These are phyloP conservation scores for Aureobasidium sp. DNA, from an alignment of 2,329 filamentous ascomycete species.

Conservation along the genomic window DNA sequence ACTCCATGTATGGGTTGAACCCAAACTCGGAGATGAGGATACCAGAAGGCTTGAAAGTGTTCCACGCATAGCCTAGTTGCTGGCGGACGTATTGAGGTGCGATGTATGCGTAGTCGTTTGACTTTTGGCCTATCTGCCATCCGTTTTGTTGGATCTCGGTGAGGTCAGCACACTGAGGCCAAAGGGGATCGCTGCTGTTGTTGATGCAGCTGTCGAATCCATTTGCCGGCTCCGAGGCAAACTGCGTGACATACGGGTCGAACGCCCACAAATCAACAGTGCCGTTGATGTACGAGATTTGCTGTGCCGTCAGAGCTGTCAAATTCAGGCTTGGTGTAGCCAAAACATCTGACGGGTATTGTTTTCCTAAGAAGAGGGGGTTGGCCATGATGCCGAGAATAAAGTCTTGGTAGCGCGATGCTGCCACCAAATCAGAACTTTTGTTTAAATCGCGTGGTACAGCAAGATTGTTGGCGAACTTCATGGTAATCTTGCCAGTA, in stretches of 20 bases:
- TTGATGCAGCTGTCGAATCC: slow-evolving; percentile 33
- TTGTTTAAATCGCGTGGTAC: slow-evolving; percentile 33
- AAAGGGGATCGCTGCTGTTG: slow-evolving; percentile 26
- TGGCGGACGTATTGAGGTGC: slow-evolving; percentile 52
- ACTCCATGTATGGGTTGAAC: slow-evolving; percentile 40
- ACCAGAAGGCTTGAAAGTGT: slow-evolving; percentile 46
- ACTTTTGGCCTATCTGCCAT: slow-evolving; percentile 42
- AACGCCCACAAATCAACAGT: slow-evolving; percentile 26
- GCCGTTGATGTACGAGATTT: slow-evolving; percentile 34
- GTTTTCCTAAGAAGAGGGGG: slow-evolving; percentile 45
- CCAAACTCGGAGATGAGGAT: slow-evolving; percentile 33
- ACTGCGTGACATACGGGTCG: slow-evolving; percentile 27
- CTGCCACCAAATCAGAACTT: slow-evolving; percentile 38
- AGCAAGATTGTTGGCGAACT: slow-evolving; percentile 38
- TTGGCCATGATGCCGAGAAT: slow-evolving; percentile 47
- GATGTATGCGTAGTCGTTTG: slow-evolving; percentile 50
- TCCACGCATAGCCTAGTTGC: slow-evolving; percentile 52
- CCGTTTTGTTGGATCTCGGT: slow-evolving; percentile 25
- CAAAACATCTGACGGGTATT: slow-evolving; percentile 42
- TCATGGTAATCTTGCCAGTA: slow-evolving; percentile 44
- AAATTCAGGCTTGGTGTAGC: slow-evolving; percentile 41
- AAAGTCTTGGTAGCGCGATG: slow-evolving; percentile 37
- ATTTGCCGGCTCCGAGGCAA: slow-evolving; percentile 20
- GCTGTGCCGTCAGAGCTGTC: slow-evolving; percentile 40
- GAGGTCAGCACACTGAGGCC: slow-evolving; percentile 27